Conservation (phyloP, 768 basidiomycete genomes). For the Amanita thiersii region DNA sequence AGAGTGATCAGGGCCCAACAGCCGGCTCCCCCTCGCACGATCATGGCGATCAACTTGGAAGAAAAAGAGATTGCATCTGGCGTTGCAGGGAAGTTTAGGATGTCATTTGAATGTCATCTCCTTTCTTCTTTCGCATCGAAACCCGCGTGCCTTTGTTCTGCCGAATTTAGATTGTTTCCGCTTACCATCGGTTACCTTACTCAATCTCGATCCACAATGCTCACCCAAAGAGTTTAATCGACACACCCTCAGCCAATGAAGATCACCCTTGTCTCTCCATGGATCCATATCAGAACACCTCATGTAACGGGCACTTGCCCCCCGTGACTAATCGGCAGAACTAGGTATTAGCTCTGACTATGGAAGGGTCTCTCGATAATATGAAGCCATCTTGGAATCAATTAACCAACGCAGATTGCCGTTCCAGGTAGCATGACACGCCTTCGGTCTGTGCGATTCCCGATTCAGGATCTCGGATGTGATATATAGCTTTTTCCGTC, state of each 20-base stretch:
- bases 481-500: constrained; percentile 17
- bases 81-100: constrained; percentile 30
- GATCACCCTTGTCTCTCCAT: constrained; percentile 13
- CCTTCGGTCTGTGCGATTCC: constrained; percentile 17
- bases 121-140: constrained; percentile 28
- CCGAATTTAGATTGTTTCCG: constrained; percentile 42
- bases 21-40: constrained; percentile 48
- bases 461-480: constrained; percentile 26
- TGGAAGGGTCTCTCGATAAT: constrained; percentile 9
- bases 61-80: constrained; percentile 36
- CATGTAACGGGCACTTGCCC: constrained; percentile 1
- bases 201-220: constrained; percentile 28
- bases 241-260: constrained; percentile 12
- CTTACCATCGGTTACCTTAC: constrained; percentile 31
- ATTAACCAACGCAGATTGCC: constrained; percentile 21
- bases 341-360: constrained; percentile 9
- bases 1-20: constrained; percentile 34
- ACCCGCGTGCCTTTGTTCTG: constrained; percentile 54
- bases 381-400: constrained; percentile 2
- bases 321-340: constrained; percentile 2
- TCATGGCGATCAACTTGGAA: constrained; percentile 55
- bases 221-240: constrained; percentile 39
- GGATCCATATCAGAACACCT: constrained; percentile 13
- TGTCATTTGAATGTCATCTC: constrained; percentile 35
- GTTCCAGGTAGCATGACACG: constrained; percentile 15